A percentile compares a stretch with the other conserved stretches of the same genome.
Conservation (phyloP, 2,329 filamentous ascomycete species). For the Pestalotiopsis sp. region DNA sequence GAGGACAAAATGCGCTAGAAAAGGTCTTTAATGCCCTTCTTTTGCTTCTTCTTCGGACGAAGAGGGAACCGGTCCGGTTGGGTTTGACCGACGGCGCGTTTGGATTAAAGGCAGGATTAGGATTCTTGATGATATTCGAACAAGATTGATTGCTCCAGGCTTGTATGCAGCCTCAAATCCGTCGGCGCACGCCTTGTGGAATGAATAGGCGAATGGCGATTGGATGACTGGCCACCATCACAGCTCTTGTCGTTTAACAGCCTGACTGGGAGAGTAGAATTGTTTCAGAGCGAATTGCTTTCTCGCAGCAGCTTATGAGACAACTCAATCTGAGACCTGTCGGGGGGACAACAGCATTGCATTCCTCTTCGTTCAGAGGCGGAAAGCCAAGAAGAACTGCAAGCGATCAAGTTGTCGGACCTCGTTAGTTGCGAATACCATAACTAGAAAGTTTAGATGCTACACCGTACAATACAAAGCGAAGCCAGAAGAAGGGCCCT, state of each 20-base stretch:
- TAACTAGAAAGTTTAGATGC: too few relatives aligned
- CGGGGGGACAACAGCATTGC: background rate
- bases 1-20: background rate
- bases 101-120: background rate
- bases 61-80: background rate
- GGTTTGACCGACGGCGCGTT: background rate
- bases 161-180: background rate
- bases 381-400: too few relatives aligned
- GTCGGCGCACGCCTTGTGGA: background rate
- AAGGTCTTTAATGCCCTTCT: background rate
- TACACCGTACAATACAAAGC: too few relatives aligned
- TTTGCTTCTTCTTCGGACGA: background rate
- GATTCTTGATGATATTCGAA: background rate
- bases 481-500: too few relatives aligned
- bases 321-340: background rate
- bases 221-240: background rate
- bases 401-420: too few relatives aligned
- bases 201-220: background rate
- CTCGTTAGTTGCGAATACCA: too few relatives aligned
- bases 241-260: background rate
- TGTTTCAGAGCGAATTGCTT: background rate
- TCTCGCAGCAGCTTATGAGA: background rate
- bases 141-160: background rate
- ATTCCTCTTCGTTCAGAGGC: too few relatives aligned
- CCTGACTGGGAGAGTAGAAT: background rate